phyloP scores from a whole-genome alignment of 2,329 filamentous ascomycete genomes.

The Waltergamsia citrina region DNA sequence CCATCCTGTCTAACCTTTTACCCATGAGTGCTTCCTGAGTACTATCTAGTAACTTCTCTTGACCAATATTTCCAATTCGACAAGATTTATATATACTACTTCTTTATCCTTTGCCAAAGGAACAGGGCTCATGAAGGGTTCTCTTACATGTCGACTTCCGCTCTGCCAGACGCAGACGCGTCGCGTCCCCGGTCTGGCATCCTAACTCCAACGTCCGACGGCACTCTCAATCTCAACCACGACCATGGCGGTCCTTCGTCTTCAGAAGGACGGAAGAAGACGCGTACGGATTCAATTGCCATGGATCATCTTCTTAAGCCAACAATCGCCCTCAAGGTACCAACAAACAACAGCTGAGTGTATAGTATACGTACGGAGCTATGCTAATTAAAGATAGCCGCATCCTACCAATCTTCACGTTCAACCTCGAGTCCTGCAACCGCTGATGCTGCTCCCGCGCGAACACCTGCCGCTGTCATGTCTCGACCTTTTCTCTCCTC shows the following conservation, averaged over 20 bases:
- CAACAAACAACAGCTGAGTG: conserved; percentile 9
- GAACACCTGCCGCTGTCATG: conserved; percentile 50
- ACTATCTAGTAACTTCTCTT: background rate
- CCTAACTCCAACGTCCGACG: conserved; percentile 29
- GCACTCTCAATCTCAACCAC: conserved; percentile 24
- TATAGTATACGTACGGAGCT: background rate
- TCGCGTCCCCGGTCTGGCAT: conserved; percentile 35
- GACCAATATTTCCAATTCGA: background rate
- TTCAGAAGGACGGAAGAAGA: conserved; percentile 20
- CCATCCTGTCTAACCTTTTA: too few relatives aligned
- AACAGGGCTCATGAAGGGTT: background rate
- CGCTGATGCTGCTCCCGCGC: conserved; percentile 53
- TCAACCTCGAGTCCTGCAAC: conserved; percentile 46
- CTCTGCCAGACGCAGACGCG: conserved; percentile 31
- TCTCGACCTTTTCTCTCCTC: conserved; percentile 45
- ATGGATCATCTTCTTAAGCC: conserved; percentile 42
- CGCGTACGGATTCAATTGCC: conserved; percentile 25
- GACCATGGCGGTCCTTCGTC: conserved; percentile 13
- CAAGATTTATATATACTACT: too few relatives aligned
- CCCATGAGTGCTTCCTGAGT: too few relatives aligned
- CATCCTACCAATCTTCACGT: conserved; percentile 42
- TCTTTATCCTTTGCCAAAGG: background rate
- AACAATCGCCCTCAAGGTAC: conserved; percentile 42
- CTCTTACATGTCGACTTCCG: conserved; percentile 8
- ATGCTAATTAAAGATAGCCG: conserved; percentile 29